phyloP scores from a whole-genome alignment of 2,329 filamentous ascomycete species.

The Lachnum nothofagi region DNA sequence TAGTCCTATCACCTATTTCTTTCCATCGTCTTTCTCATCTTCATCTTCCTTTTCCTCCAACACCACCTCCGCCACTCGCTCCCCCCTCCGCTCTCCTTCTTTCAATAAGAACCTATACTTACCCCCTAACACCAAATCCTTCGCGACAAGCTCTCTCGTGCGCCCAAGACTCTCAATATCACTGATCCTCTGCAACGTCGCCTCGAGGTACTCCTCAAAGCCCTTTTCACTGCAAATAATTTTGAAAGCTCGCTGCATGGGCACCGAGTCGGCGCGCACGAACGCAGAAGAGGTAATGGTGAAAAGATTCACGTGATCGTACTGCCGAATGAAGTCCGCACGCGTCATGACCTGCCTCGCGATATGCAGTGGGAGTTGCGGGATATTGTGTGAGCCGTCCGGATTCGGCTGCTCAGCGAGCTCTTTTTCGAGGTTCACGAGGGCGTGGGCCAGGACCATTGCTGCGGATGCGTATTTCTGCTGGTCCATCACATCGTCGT shows the following conservation, averaged over 20 bases:
- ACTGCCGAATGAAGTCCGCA: conserved; percentile 85
- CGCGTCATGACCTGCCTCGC: conserved; percentile 92
- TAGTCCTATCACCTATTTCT: too few species aligned
- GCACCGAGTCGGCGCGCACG: conserved; percentile 88
- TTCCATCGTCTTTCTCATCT: too few species aligned
- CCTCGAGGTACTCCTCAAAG: conserved; percentile 77
- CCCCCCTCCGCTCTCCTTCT: conserved; percentile 23
- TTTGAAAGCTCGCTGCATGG: conserved; percentile 89
- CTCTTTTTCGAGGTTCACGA: conserved; percentile 72
- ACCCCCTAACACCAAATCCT: conserved; percentile 82
- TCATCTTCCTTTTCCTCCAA: conserved; percentile 23
- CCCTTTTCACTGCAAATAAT: conserved; percentile 72
- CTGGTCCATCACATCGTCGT: conserved; percentile 97
- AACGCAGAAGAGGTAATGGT: conserved; percentile 83
- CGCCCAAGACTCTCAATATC: conserved; percentile 90
- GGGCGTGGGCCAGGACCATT: conserved; percentile 85
- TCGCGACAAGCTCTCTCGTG: conserved; percentile 91
- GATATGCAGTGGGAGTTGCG: conserved; percentile 73
- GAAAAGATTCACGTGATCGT: conserved; percentile 93
- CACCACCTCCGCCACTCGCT: conserved; percentile 26
- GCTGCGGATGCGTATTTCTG: conserved; percentile 93
- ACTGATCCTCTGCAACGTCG: conserved; percentile 77
- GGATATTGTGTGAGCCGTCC: conserved; percentile 48
- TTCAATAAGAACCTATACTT: conserved; percentile 60
- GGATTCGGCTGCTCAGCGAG: neutral